These are phyloP conservation scores for Alternaria alternata DNA, from an alignment of 2,329 filamentous ascomycete species.

Conservation along the genomic window DNA sequence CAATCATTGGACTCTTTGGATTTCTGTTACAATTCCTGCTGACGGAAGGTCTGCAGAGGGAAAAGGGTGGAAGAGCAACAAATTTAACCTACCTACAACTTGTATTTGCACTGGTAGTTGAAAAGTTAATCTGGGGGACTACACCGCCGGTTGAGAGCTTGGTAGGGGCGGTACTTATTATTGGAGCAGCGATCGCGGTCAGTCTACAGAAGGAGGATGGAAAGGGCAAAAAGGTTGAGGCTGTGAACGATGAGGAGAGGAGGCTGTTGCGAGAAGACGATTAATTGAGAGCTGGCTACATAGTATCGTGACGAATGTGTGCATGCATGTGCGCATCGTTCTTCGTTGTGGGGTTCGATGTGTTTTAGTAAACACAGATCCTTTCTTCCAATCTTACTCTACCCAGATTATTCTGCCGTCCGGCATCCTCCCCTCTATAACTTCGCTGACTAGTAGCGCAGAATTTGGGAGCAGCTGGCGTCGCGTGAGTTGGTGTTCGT, in stretches of 20 bases:
- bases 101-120: conserved; percentile 69
- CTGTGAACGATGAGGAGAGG: conserved; percentile 34
- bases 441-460: background rate
- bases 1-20: conserved; percentile 73
- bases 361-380: background rate
- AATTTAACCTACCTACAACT: conserved; percentile 73
- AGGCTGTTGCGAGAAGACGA: conserved; percentile 24
- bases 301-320: background rate
- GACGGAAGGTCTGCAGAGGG: conserved; percentile 75
- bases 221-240: conserved; percentile 14
- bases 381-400: background rate
- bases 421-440: background rate
- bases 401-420: background rate
- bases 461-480: background rate
- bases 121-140: conserved; percentile 64
- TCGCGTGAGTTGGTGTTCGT: background rate
- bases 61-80: conserved; percentile 67
- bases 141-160: conserved; percentile 37
- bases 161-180: conserved; percentile 34
- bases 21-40: conserved; percentile 83
- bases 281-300: background rate
- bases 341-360: background rate
- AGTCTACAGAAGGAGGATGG: conserved; percentile 31
- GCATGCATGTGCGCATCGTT: background rate
- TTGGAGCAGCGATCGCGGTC: conserved; percentile 38